Evolutionary conservation across 2,329 filamentous ascomycete genomes (phyloP).

Genomic region (Aureobasidium mangrovei): DNA sequence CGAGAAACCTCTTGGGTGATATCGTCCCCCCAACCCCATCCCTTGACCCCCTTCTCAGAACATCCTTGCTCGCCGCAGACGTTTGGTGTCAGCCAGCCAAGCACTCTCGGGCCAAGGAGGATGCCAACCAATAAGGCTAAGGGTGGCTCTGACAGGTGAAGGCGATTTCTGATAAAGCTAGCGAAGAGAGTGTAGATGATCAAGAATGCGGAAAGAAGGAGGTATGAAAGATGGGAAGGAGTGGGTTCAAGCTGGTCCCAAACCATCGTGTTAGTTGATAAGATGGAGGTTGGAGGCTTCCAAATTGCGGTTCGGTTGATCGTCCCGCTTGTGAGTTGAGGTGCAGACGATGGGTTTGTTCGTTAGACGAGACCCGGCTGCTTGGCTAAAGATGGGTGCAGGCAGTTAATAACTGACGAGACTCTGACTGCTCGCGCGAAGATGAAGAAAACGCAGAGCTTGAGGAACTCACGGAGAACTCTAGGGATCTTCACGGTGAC

Average conservation of each 20-base stretch:
- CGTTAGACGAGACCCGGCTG: no score
- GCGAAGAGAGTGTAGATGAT: conserved; percentile 40
- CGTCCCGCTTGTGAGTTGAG: neutral
- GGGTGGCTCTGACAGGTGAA: conserved; percentile 42
- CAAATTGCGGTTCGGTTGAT: conserved; percentile 10
- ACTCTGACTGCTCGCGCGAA: no score
- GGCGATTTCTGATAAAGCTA: conserved; percentile 37
- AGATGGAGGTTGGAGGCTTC: neutral
- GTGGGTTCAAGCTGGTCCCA: conserved; percentile 41
- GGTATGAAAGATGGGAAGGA: conserved; percentile 37
- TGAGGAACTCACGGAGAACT: no score
- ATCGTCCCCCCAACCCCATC: conserved; percentile 37
- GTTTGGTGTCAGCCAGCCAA: conserved; percentile 33
- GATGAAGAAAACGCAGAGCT: no score
- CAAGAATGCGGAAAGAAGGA: conserved; percentile 37
- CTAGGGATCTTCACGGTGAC: neutral
- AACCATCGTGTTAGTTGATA: conserved; percentile 20
- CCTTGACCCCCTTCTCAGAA: conserved; percentile 15
- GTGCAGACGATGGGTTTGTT: neutral
- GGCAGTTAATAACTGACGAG: no score
- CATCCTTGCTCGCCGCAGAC: conserved; percentile 27
- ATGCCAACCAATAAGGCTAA: conserved; percentile 40
- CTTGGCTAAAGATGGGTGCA: no score
- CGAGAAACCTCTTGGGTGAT: conserved; percentile 35
- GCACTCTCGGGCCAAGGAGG: conserved; percentile 33